Conservation (phyloP, 768 basidiomycete species). For the Tylopilus subfusipes region DNA sequence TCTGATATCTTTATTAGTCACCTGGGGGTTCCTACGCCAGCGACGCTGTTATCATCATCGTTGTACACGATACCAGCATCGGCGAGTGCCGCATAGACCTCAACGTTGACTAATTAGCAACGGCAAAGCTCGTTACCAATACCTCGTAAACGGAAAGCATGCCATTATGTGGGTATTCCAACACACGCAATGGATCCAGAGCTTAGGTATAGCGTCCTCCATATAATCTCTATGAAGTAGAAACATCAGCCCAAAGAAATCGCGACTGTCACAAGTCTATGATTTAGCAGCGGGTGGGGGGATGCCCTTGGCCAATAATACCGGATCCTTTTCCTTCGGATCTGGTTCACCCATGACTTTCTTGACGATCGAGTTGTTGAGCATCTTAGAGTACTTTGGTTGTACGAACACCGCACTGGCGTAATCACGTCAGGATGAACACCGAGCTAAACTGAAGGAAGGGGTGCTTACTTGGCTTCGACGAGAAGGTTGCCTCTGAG, state of each 20-base stretch:
- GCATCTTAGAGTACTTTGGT: constrained; percentile 78
- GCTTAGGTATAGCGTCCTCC: neutral
- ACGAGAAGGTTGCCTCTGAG: constrained; percentile 78
- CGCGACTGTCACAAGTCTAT: constrained; percentile 11
- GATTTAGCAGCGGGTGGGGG: constrained; percentile 26
- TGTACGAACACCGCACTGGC: constrained; percentile 80
- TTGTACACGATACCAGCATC: no score
- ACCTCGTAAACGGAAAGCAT: neutral
- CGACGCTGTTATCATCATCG: no score
- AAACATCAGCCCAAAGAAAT: neutral
- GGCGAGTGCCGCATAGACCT: no score
- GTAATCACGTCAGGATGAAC: neutral
- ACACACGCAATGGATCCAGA: neutral
- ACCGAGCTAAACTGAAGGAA: neutral
- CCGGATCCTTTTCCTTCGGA: constrained; percentile 17
- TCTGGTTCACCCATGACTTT: constrained; percentile 64
- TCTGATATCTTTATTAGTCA: no score
- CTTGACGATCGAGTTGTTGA: constrained; percentile 56
- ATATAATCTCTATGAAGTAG: neutral
- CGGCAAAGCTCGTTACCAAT: neutral
- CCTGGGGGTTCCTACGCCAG: no score
- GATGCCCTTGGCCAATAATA: constrained; percentile 27
- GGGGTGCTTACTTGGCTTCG: constrained; percentile 68
- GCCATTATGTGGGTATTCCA: constrained; percentile 3
- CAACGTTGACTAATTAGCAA: no score